Evolutionary conservation across 129 eudicot species (phyloP).

Genomic region (Apium graveolens): DNA sequence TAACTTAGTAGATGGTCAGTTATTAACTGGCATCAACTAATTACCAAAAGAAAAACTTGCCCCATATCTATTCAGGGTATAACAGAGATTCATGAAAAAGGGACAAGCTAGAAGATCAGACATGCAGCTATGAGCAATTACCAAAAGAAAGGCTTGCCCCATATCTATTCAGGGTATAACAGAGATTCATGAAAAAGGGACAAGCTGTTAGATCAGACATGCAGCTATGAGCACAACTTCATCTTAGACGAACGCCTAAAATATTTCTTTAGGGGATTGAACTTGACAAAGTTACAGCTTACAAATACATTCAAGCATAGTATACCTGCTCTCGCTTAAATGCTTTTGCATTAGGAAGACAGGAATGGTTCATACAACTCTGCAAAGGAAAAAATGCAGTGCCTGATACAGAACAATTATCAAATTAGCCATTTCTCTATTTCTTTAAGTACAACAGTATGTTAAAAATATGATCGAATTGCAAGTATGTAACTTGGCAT

Average conservation of each 20-base stretch:
- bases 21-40: background rate
- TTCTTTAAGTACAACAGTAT: background rate
- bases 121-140: too few relatives aligned
- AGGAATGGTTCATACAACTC: slow-evolving; percentile 96
- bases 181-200: background rate
- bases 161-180: background rate
- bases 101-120: background rate
- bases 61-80: background rate
- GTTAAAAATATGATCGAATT: background rate
- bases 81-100: background rate
- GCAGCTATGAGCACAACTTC: background rate
- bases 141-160: background rate
- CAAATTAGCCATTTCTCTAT: background rate
- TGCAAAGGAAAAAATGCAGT: slow-evolving; percentile 84
- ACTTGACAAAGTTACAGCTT: background rate
- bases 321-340: slow-evolving; percentile 86
- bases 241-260: background rate
- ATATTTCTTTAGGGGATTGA: background rate
- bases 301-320: background rate
- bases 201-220: background rate
- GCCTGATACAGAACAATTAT: slow-evolving; percentile 35
- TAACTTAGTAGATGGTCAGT: background rate
- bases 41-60: background rate
- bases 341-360: slow-evolving; percentile 88
- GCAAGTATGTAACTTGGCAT: background rate